Percentiles rank a stretch among this genome's conserved stretches.
Evolutionary conservation across 257 asterid genomes (phyloP).

Genomic region (Mitragyna speciosa): DNA sequence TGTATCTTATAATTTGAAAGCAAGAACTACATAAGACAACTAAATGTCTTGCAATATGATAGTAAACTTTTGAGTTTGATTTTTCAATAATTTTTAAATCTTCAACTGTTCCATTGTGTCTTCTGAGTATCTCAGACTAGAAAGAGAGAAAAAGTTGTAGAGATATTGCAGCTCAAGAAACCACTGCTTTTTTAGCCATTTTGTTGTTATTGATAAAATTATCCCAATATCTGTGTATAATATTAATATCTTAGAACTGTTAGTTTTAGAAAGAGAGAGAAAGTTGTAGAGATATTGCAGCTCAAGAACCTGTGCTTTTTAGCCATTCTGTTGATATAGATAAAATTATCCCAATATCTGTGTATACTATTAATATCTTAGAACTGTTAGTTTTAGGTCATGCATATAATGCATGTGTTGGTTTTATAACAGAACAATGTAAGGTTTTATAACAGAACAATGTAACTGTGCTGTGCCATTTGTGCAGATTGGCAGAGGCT

Average conservation of each 20-base stretch:
- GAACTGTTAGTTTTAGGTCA: background rate
- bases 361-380: background rate
- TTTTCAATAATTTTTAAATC: background rate
- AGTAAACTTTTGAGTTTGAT: background rate
- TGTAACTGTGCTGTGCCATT: background rate
- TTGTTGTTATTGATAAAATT: background rate
- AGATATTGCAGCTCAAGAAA: background rate
- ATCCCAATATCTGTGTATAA: background rate
- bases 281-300: background rate
- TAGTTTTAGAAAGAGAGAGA: background rate
- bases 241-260: background rate
- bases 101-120: background rate
- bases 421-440: background rate
- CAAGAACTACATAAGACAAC: background rate
- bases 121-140: background rate
- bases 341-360: background rate
- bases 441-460: background rate
- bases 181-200: no score
- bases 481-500: conserved; percentile 73
- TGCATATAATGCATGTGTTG: background rate
- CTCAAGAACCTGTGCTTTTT: background rate
- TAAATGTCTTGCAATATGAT: background rate
- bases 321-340: background rate
- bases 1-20: background rate
- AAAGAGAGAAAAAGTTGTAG: no score